Evolutionary conservation across 768 basidiomycete genomes (phyloP), one percentile per base, ranked within the genome.

Genomic region (Mycena metata): DNA sequence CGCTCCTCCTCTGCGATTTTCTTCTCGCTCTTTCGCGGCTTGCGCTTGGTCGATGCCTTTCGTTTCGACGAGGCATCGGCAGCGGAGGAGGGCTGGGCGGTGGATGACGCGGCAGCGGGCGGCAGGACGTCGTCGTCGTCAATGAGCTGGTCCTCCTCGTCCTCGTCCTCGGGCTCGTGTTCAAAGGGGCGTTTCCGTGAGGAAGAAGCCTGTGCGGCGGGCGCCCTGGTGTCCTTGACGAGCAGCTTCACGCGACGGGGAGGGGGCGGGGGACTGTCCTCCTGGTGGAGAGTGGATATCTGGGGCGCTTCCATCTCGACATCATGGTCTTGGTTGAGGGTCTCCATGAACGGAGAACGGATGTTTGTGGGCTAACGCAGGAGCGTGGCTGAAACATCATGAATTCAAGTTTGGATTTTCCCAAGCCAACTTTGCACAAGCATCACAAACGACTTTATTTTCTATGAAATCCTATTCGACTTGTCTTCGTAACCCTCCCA

Each of bases 111-210:
- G 62, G 54, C 66, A 23, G 52, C 35, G 6, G 68, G 60, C 0
- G 63, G 70, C 36, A 73, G 64, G 16, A 60, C 79, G 66, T 86
- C 85, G 58, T 91, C 90, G 66, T 92, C 92, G 78, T 94, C 92
- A 72, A 93, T 90, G 71, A 94, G 86, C 72, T 93, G 89, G 81
- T 94, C 92, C 79, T 93, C 91, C 76, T 92, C 88, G 47, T 90
- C 88, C 41, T 92, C 91, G 0, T 86, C 86, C 36, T 91, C 90
- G 10, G 88, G 90, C 13, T 86, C 86, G 17, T 84, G 90, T 24
- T 88, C 87, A 69, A 75, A 75, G 46, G 74, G 65, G 42, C 76
- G 61, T 62, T 66, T 73, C 69, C 71, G 70, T 13, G 70, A 63
- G 19, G 72, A 58, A 33, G 75, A 72, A 21, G 73, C 57, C 43